Percentiles rank a stretch among this genome's conserved stretches.
Conservation (phyloP, 2,329 filamentous ascomycete genomes). For the Blastomyces emzantsi region DNA sequence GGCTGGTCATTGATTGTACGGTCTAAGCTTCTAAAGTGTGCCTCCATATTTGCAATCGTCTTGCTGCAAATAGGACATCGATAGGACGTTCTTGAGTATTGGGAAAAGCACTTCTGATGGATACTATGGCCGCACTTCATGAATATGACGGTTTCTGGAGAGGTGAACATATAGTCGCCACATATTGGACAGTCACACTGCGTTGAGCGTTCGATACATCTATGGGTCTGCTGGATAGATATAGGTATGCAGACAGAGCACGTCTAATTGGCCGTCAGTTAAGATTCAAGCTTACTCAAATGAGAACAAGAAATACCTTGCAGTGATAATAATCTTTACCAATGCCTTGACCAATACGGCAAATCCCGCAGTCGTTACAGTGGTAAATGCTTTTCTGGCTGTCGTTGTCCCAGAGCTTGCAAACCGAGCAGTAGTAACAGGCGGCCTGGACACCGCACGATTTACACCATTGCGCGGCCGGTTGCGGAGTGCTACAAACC, state of each 20-base stretch:
- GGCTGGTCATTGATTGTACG: constrained; percentile 79
- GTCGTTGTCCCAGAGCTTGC: constrained; percentile 96
- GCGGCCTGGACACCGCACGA: constrained; percentile 69
- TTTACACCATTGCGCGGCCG: constrained; percentile 66
- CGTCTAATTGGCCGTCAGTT: constrained; percentile 46
- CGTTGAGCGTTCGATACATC: constrained; percentile 87
- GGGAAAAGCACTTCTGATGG: constrained; percentile 77
- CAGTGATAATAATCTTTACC: constrained; percentile 96
- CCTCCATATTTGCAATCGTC: constrained; percentile 95
- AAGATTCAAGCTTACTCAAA: not conserved
- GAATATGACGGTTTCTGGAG: constrained; percentile 77
- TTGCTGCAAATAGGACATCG: constrained; percentile 96
- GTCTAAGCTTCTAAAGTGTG: constrained; percentile 84
- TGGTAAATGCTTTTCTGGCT: constrained; percentile 88
- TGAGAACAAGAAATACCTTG: constrained; percentile 54
- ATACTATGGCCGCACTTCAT: constrained; percentile 96
- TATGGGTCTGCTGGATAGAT: constrained; percentile 72
- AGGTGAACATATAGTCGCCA: constrained; percentile 92
- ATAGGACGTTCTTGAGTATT: constrained; percentile 84
- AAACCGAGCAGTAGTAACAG: constrained; percentile 87
- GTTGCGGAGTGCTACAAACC: constrained; percentile 79
- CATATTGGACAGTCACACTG: constrained; percentile 97
- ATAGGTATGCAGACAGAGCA: constrained; percentile 95
- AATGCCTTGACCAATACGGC: constrained; percentile 77
- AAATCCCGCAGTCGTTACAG: constrained; percentile 92